These are phyloP conservation scores for Fusarium burgessii DNA, from an alignment of 2,329 filamentous ascomycete genomes.

Conservation along the genomic window DNA sequence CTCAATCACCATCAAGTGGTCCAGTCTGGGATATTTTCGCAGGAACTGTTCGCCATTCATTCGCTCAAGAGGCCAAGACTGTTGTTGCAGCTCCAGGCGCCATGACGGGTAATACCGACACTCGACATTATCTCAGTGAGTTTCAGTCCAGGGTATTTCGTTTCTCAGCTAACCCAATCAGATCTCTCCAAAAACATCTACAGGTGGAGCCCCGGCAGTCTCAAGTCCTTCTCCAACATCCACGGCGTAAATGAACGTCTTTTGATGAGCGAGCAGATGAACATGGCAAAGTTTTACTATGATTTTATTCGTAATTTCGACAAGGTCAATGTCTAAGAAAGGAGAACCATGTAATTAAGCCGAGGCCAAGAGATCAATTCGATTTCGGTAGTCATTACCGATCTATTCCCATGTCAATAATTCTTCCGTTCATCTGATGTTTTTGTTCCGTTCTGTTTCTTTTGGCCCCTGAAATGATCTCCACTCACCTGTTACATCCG, in stretches of 20 bases:
- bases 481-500: constrained; percentile 45
- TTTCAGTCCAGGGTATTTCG: not conserved
- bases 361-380: not conserved
- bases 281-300: constrained; percentile 24
- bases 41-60: constrained; percentile 15
- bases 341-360: not conserved
- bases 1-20: not conserved
- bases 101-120: constrained; percentile 33
- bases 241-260: constrained; percentile 23
- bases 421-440: constrained; percentile 18
- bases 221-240: constrained; percentile 9
- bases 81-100: constrained; percentile 13
- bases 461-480: constrained; percentile 8
- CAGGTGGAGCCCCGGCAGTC: constrained; percentile 4
- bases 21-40: constrained; percentile 14
- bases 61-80: not conserved
- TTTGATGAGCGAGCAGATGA: constrained; percentile 14
- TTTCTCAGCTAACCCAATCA: not conserved
- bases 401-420: not conserved
- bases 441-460: constrained; percentile 18
- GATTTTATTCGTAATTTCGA: constrained; percentile 19
- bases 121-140: constrained; percentile 23
- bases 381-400: not conserved
- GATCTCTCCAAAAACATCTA: constrained; percentile 13
- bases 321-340: not conserved